These are phyloP conservation scores for Phytophthora parvispora DNA, from an alignment of 352 stramenopile genomes.

Conservation along the genomic window DNA sequence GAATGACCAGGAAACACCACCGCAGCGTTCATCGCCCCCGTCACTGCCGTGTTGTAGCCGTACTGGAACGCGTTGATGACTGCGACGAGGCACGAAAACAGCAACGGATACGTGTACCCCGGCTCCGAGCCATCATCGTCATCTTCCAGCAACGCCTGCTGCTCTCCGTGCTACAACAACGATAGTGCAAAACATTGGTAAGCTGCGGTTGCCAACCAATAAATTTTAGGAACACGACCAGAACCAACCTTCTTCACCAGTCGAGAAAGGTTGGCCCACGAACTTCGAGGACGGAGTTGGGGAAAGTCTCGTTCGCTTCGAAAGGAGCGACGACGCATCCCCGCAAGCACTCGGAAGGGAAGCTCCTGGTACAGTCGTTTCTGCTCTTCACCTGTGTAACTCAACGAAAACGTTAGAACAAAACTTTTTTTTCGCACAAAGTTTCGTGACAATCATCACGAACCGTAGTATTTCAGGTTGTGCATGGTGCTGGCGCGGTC, in stretches of 20 bases:
- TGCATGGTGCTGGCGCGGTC: constrained; percentile 77
- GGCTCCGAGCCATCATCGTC: constrained; percentile 57
- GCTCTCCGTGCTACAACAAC: constrained; percentile 55
- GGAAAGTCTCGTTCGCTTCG: constrained; percentile 71
- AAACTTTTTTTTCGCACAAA: background rate
- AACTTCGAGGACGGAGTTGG: constrained; percentile 60
- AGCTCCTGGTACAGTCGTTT: constrained; percentile 78
- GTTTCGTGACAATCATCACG: background rate
- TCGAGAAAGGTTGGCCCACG: constrained; percentile 62
- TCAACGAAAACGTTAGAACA: background rate
- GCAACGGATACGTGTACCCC: constrained; percentile 68
- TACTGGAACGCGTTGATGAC: constrained; percentile 78
- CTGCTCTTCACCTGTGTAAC: constrained; percentile 64
- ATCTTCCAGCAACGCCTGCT: constrained; percentile 54
- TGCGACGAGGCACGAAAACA: constrained; percentile 68
- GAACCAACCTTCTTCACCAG: constrained; percentile 47
- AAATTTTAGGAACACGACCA: too few species aligned
- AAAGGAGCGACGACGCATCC: constrained; percentile 75
- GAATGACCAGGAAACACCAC: constrained; percentile 72
- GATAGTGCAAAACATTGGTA: background rate
- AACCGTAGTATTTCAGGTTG: constrained; percentile 76
- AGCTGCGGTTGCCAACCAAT: too few species aligned
- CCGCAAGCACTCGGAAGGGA: constrained; percentile 66
- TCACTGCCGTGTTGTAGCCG: constrained; percentile 82
- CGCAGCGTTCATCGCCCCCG: constrained; percentile 56